Conservation (phyloP, 805 yeast genomes). For the Nakazawaea wickerhamii region DNA sequence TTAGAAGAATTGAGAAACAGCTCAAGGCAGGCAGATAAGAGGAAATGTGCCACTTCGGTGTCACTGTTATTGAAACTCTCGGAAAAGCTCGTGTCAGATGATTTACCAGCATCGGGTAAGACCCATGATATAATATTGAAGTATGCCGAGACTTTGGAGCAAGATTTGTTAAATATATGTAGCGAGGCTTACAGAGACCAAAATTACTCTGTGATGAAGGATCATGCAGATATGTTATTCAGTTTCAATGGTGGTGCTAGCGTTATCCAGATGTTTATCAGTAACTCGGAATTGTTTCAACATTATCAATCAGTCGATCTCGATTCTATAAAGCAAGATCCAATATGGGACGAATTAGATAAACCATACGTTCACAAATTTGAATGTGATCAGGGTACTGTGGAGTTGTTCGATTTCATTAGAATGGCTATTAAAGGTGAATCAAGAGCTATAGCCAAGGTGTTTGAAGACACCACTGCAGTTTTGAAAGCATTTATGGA, state of each 20-base stretch:
- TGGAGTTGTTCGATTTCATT: constrained; percentile 48
- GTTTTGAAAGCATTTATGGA: constrained; percentile 70
- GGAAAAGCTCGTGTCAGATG: constrained; percentile 53
- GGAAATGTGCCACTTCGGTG: constrained; percentile 64
- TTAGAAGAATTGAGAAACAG: constrained; percentile 53
- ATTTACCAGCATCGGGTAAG: constrained; percentile 35
- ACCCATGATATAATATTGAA: constrained; percentile 49
- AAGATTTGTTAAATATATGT: constrained; percentile 60
- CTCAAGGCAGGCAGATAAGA: constrained; percentile 40
- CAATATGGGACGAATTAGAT: constrained; percentile 54
- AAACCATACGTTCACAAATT: constrained; percentile 50
- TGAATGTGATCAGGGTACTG: constrained; percentile 47
- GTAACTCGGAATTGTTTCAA: constrained; percentile 68
- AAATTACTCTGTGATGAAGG: constrained; percentile 67
- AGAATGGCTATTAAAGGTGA: constrained; percentile 61
- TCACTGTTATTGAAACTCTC: constrained; percentile 63
- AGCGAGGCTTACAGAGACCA: constrained; percentile 67
- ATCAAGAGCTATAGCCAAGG: constrained; percentile 64
- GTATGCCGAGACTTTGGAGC: constrained; percentile 75
- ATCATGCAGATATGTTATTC: constrained; percentile 65
- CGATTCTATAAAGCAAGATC: constrained; percentile 33
- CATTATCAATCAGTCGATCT: constrained; percentile 35
- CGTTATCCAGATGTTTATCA: constrained; percentile 77
- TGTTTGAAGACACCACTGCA: constrained; percentile 60
- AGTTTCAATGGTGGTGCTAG: constrained; percentile 82